Conservation (phyloP, 2,329 filamentous ascomycete genomes). For the Microthyrium microscopicum region DNA sequence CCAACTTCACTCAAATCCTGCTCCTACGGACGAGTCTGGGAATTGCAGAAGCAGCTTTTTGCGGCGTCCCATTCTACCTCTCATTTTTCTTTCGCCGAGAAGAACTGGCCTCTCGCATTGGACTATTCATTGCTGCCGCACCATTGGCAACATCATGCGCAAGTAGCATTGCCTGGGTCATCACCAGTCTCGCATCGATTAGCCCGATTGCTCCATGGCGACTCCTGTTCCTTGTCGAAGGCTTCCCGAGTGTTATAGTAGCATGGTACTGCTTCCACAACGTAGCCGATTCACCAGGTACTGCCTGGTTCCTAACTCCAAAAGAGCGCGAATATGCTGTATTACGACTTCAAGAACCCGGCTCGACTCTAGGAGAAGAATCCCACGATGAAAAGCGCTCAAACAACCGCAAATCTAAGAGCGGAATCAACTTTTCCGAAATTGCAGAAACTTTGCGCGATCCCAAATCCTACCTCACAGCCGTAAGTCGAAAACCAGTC, state of each 20-base stretch:
- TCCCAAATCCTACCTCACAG: slow-evolving; percentile 57
- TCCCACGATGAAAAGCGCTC: not conserved
- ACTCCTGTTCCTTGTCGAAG: slow-evolving; percentile 69
- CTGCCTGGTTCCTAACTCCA: slow-evolving; percentile 24
- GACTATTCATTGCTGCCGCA: slow-evolving; percentile 66
- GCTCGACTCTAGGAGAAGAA: slow-evolving; percentile 11
- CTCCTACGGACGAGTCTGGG: slow-evolving; percentile 43
- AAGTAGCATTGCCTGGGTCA: slow-evolving; percentile 61
- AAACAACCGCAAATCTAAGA: slow-evolving; percentile 6
- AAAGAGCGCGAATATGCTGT: slow-evolving; percentile 47
- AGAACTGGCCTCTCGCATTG: slow-evolving; percentile 72
- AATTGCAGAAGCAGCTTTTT: slow-evolving; percentile 44
- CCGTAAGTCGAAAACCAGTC: slow-evolving; percentile 24
- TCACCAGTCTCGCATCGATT: slow-evolving; percentile 46
- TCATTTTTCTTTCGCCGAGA: slow-evolving; percentile 45
- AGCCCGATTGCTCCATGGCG: slow-evolving; percentile 64
- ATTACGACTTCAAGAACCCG: slow-evolving; percentile 50
- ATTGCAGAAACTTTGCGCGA: slow-evolving; percentile 44
- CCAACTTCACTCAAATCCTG: slow-evolving; percentile 36
- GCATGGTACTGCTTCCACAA: slow-evolving; percentile 57
- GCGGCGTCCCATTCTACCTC: slow-evolving; percentile 46
- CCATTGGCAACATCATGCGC: slow-evolving; percentile 51
- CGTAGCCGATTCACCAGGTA: slow-evolving; percentile 56
- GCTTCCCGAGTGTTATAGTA: slow-evolving; percentile 65
- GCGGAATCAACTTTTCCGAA: slow-evolving; percentile 35